Percentiles rank a stretch among this genome's conserved stretches.
Evolutionary conservation across 2,329 filamentous ascomycete species (phyloP).

Genomic region (Sporothrix schenckii): DNA sequence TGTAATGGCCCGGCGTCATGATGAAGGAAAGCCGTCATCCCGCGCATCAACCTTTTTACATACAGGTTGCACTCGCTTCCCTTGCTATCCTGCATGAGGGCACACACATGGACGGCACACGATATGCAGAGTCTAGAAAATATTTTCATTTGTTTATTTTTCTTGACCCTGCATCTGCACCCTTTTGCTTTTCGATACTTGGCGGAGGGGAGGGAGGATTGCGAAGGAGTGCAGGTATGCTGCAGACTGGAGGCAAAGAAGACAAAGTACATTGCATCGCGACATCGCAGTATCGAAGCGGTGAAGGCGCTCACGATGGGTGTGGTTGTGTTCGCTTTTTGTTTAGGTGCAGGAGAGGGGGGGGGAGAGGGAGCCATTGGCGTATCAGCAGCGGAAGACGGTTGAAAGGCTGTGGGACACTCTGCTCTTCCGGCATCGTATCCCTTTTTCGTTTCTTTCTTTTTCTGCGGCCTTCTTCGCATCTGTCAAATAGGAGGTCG

Average conservation of each 20-base stretch:
- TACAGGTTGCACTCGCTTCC: neutral
- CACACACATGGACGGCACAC: neutral
- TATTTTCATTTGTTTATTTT: constrained; percentile 12
- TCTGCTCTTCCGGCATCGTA: neutral
- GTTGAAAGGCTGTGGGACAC: constrained; percentile 10
- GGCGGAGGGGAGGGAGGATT: neutral
- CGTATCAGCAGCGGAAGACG: constrained; percentile 15
- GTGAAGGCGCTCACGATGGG: constrained; percentile 7
- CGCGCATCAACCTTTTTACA: neutral
- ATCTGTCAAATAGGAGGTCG: neutral
- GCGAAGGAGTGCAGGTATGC: constrained; percentile 2
- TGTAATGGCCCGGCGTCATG: constrained; percentile 12
- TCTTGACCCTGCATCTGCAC: neutral
- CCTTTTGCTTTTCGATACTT: neutral
- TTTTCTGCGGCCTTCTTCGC: neutral
- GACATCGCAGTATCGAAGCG: constrained; percentile 12
- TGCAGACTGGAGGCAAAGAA: neutral
- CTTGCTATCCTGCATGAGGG: constrained; percentile 14
- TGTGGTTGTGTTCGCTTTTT: neutral
- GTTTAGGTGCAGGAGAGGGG: neutral
- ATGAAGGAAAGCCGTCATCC: neutral
- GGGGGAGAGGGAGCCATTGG: constrained; percentile 4
- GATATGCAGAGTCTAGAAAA: neutral
- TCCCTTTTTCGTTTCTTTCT: neutral
- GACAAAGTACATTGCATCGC: neutral